These are phyloP conservation scores for Botrytis tulipae DNA, from an alignment of 2,329 filamentous ascomycete genomes.

Conservation along the genomic window DNA sequence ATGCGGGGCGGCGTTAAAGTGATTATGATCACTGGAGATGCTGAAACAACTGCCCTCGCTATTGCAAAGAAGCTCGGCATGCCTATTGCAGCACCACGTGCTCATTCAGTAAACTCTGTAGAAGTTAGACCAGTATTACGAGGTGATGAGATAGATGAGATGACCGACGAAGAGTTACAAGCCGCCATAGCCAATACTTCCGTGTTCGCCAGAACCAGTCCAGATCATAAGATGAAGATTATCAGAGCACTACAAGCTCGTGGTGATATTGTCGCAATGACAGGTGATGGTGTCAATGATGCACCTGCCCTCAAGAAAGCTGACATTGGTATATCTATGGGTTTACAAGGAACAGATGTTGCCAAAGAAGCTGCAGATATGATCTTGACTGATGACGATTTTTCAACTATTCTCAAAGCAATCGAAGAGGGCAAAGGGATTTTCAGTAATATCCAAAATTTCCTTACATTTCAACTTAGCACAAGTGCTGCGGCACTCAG, in stretches of 20 bases:
- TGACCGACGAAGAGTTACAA: conserved; percentile 82
- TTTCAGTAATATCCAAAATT: conserved; percentile 99
- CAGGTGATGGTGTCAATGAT: conserved; percentile 96
- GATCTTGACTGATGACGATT: conserved; percentile 87
- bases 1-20: conserved; percentile 95
- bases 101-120: conserved; percentile 53
- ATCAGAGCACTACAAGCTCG: conserved; percentile 85
- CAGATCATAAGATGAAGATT: conserved; percentile 98
- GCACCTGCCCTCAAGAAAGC: conserved; percentile 95
- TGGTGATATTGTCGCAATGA: conserved; percentile 98
- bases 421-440: conserved; percentile 99
- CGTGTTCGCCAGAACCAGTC: conserved; percentile 93
- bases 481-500: conserved; percentile 92
- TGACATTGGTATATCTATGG: conserved; percentile 98
- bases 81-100: conserved; percentile 62
- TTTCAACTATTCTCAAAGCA: conserved; percentile 86
- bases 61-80: conserved; percentile 96
- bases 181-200: conserved; percentile 84
- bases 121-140: conserved; percentile 71
- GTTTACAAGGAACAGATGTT: conserved; percentile 89
- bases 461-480: conserved; percentile 96
- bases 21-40: conserved; percentile 98
- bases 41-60: conserved; percentile 88
- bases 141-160: conserved; percentile 88
- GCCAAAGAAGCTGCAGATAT: conserved; percentile 95